Conservation (phyloP, 441 rosid species). For the Populus hybrid region DNA sequence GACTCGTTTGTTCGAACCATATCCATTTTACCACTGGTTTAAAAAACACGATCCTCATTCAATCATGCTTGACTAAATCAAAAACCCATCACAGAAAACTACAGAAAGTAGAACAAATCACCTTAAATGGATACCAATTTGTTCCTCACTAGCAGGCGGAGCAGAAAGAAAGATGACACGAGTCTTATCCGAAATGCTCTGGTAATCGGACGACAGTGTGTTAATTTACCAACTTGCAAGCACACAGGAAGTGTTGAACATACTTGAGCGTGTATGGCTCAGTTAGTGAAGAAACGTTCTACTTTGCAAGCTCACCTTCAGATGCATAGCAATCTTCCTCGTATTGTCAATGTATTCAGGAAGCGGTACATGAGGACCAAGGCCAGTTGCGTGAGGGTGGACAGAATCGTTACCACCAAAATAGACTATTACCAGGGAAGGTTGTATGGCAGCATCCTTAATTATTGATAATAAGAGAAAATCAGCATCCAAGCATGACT, state of each 20-base stretch:
- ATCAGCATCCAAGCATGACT: not conserved
- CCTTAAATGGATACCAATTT: constrained; percentile 27
- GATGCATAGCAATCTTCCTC: constrained; percentile 66
- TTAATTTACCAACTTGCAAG: not conserved
- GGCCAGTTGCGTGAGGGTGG: constrained; percentile 51
- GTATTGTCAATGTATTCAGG: constrained; percentile 63
- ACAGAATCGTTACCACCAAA: constrained; percentile 85
- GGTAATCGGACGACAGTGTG: constrained; percentile 13
- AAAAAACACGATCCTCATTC: not conserved
- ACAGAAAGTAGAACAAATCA: not conserved
- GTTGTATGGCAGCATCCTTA: constrained; percentile 62
- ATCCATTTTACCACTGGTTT: constrained; percentile 6
- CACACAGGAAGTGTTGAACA: constrained; percentile 48
- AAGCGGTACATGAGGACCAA: constrained; percentile 77
- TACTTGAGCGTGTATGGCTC: too few relatives aligned
- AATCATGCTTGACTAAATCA: not conserved
- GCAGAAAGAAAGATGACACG: constrained; percentile 61
- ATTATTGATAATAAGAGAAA: not conserved
- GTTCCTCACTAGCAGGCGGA: constrained; percentile 69
- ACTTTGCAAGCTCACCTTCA: constrained; percentile 40
- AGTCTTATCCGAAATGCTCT: constrained; percentile 71
- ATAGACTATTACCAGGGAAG: constrained; percentile 77
- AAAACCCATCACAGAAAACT: not conserved
- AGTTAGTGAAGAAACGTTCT: too few relatives aligned
- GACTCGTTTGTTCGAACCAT: constrained; percentile 47